These are phyloP conservation scores for Lunasporangiospora selenospora DNA, from an alignment of 192 early-diverging fungal species.

Conservation along the genomic window DNA sequence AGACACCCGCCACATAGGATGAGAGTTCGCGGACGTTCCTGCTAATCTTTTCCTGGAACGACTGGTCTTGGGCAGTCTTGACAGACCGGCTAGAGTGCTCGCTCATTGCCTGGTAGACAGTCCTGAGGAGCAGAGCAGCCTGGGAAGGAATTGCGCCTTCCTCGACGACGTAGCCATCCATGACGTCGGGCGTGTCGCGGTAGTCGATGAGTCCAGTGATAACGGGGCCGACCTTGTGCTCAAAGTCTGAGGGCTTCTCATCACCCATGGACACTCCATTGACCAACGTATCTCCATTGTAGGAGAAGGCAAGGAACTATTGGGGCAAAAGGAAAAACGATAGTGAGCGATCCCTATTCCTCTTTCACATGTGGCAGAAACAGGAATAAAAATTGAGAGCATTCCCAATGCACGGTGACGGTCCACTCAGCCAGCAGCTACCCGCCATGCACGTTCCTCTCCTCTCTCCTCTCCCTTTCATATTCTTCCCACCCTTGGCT, in stretches of 20 bases:
- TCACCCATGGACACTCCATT: conserved; percentile 44
- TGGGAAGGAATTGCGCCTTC: conserved; percentile 50
- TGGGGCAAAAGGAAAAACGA: background rate
- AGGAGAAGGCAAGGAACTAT: conserved; percentile 45
- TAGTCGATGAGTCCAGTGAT: conserved; percentile 56
- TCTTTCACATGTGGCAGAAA: too few species aligned
- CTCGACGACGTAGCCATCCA: conserved; percentile 55
- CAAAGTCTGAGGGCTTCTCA: conserved; percentile 31
- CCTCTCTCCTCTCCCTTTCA: conserved; percentile 4
- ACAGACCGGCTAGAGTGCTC: conserved; percentile 7
- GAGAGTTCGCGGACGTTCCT: conserved; percentile 32
- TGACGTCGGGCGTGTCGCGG: conserved; percentile 43
- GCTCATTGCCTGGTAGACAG: conserved; percentile 33
- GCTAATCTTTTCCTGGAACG: conserved; percentile 28
- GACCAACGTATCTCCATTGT: conserved; percentile 31
- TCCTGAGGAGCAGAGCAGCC: conserved; percentile 10
- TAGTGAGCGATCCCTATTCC: too few species aligned
- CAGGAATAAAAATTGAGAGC: background rate
- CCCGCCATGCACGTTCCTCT: too few species aligned
- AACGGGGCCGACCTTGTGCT: conserved; percentile 48
- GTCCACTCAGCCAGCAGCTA: too few species aligned
- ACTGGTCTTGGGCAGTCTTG: conserved; percentile 15
- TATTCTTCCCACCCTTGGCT: background rate
- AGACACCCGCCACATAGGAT: conserved; percentile 32
- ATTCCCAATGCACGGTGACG: background rate